Conservation (phyloP, 768 basidiomycete species). For the Xanthoconium purpureum region DNA sequence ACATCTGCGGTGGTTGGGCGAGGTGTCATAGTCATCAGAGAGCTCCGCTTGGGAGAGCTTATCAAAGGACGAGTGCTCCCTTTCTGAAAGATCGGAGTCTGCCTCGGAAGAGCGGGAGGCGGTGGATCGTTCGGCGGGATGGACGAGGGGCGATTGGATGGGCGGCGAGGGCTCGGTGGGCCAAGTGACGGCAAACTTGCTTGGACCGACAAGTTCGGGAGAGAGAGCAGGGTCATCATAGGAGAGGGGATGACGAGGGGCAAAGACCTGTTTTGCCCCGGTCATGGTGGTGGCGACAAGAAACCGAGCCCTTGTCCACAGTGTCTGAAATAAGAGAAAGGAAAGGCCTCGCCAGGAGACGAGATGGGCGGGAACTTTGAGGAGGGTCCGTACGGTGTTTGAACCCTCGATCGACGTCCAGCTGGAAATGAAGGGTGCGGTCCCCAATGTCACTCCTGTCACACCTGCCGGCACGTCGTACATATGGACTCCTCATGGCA, state of each 20-base stretch:
- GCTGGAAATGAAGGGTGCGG: conserved; percentile 21
- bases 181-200: conserved; percentile 62
- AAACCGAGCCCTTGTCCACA: conserved; percentile 15
- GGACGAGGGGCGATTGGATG: conserved; percentile 33
- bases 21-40: conserved; percentile 32
- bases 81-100: conserved; percentile 51
- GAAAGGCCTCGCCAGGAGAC: conserved; percentile 28
- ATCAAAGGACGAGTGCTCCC: conserved; percentile 34
- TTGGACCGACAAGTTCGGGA: conserved; percentile 46
- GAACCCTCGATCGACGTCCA: conserved; percentile 30
- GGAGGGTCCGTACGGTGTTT: conserved; percentile 8
- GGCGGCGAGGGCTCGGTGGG: conserved; percentile 44
- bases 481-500: conserved; percentile 23
- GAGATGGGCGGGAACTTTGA: conserved; percentile 16
- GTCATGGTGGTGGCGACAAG: conserved; percentile 25
- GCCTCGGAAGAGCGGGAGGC: conserved; percentile 49
- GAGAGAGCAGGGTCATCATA: conserved; percentile 42
- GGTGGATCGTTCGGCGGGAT: conserved; percentile 37
- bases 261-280: conserved; percentile 37
- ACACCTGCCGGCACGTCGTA: conserved; percentile 7
- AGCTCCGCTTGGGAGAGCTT: conserved; percentile 31
- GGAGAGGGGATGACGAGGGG: conserved; percentile 48
- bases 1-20: conserved; percentile 22
- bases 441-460: conserved; percentile 27
- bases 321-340: conserved; percentile 9